Percentiles rank a stretch among this genome's conserved stretches.
Conservation (phyloP, 148 eudicot genomes). For the Mesembryanthemum crystallinum region DNA sequence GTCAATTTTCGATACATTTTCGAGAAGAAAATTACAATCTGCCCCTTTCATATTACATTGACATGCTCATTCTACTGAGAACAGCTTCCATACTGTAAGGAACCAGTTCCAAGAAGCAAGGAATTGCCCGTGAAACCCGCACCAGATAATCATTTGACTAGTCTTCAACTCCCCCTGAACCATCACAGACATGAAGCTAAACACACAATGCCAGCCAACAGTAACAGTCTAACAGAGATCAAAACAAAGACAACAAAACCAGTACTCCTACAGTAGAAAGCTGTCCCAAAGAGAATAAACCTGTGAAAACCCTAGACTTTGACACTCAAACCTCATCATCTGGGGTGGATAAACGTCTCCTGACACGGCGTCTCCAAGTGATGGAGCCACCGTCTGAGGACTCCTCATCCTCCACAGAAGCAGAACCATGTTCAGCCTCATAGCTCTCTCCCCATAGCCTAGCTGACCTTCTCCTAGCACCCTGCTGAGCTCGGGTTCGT, state of each 20-base stretch:
- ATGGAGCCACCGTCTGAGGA: conserved; percentile 48
- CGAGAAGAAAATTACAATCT: conserved; percentile 28
- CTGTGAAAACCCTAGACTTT: background rate
- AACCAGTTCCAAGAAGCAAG: background rate
- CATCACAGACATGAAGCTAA: background rate
- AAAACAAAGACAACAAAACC: background rate
- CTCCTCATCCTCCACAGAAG: conserved; percentile 48
- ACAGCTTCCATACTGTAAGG: conserved; percentile 1
- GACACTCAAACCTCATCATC: conserved; percentile 36
- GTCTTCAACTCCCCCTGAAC: background rate
- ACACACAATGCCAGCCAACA: background rate
- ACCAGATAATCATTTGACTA: background rate
- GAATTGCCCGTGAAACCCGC: background rate
- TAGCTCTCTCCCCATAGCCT: conserved; percentile 70
- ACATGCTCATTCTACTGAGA: background rate
- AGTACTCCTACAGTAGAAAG: background rate
- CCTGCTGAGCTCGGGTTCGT: conserved; percentile 47
- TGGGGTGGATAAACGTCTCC: conserved; percentile 41
- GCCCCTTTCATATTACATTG: background rate
- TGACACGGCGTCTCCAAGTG: conserved; percentile 38
- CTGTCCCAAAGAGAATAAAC: background rate
- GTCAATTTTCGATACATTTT: conserved; percentile 23
- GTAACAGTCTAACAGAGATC: background rate
- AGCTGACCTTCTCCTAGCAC: conserved; percentile 51
- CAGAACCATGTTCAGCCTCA: conserved; percentile 48